A percentile compares a stretch with the other conserved stretches of the same genome.
phyloP scores from a whole-genome alignment of 495 filamentous ascomycete species.

The Apiosordaria backusii region DNA sequence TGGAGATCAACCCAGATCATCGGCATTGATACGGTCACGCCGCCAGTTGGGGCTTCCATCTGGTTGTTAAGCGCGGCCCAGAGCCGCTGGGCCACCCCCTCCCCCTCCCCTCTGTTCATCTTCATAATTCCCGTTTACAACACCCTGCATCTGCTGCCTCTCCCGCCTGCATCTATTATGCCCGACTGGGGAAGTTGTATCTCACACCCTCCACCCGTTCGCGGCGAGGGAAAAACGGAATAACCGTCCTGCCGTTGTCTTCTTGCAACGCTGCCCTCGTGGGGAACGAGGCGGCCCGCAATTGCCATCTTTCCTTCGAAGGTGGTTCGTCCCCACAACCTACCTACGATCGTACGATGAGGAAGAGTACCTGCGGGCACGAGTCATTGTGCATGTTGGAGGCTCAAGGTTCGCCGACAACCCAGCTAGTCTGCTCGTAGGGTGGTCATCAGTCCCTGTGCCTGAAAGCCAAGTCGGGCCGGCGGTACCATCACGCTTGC shows the following conservation, averaged over 20 bases:
- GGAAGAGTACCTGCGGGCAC: not conserved
- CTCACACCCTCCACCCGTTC: not conserved
- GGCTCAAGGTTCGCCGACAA: not conserved
- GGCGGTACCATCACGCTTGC: not conserved
- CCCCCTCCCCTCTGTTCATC: not conserved
- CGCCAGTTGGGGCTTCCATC: constrained; percentile 5
- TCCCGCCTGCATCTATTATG: not conserved
- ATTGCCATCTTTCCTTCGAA: no score
- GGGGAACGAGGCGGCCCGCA: no score
- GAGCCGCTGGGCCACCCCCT: not conserved
- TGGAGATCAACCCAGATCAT: constrained; percentile 33
- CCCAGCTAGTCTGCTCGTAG: no score
- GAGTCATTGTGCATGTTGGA: not conserved
- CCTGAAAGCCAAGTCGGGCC: constrained; percentile 2
- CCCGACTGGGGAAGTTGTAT: not conserved
- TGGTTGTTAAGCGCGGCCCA: constrained; percentile 6
- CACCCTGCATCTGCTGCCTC: not conserved
- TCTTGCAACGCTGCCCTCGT: no score
- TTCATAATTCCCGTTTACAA: constrained; percentile 4
- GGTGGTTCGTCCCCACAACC: not conserved
- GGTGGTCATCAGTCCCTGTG: no score
- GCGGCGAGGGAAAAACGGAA: not conserved
- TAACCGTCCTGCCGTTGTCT: no score
- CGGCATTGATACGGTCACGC: constrained; percentile 30
- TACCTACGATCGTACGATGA: not conserved